Conservation (phyloP, 768 basidiomycete genomes). For the Phlebiopsis flavidoalba region DNA sequence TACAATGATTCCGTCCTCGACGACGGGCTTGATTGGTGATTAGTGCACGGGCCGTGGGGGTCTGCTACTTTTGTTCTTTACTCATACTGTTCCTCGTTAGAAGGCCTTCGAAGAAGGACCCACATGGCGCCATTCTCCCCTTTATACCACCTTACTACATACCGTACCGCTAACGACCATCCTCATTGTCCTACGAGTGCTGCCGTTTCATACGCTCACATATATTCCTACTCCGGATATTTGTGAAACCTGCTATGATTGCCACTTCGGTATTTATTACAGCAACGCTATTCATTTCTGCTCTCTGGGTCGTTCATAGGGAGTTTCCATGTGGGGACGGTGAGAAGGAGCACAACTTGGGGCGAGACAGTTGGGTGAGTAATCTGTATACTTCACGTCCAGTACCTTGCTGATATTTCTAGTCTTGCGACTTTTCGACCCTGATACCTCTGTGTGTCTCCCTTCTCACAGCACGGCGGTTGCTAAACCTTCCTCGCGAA, state of each 20-base stretch:
- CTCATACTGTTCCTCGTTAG: conserved; percentile 58
- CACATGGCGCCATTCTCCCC: conserved; percentile 35
- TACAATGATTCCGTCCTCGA: conserved; percentile 75
- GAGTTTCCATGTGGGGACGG: conserved; percentile 62
- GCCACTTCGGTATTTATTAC: conserved; percentile 75
- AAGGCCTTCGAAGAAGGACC: conserved; percentile 30
- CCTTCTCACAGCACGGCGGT: conserved; percentile 62
- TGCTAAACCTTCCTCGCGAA: conserved; percentile 65
- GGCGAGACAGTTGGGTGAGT: conserved; percentile 77
- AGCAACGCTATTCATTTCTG: conserved; percentile 64
- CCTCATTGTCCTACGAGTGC: conserved; percentile 69
- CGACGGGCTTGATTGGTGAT: conserved; percentile 62
- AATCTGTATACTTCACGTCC: not conserved
- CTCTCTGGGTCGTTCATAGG: conserved; percentile 80
- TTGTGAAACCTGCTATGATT: conserved; percentile 81
- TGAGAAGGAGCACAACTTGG: conserved; percentile 63
- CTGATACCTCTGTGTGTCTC: conserved; percentile 71
- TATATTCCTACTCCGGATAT: conserved; percentile 70
- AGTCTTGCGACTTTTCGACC: conserved; percentile 74
- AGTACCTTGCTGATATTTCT: conserved; percentile 15
- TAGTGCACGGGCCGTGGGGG: conserved; percentile 49
- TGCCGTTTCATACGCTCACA: conserved; percentile 61
- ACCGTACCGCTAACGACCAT: conserved; percentile 75
- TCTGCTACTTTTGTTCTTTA: conserved; percentile 60
- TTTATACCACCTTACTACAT: conserved; percentile 71